Evolutionary conservation across 306 rosid genomes (phyloP), one percentile per base, ranked within the genome.

Genomic region (Leucaena leucocephala): DNA sequence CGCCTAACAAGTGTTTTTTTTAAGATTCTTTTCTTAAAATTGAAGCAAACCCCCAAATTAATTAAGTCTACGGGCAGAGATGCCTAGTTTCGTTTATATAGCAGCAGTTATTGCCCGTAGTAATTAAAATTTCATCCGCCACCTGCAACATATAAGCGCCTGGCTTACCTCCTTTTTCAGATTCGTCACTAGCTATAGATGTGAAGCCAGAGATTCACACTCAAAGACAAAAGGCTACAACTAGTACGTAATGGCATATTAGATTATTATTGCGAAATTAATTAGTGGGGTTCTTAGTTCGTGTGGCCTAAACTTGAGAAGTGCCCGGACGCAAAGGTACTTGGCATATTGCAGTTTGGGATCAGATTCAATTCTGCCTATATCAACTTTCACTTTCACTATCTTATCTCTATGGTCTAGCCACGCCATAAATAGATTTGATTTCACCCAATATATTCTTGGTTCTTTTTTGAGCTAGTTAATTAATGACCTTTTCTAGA

Each of bases 311-410:
- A 54, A 36, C 65, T n/a, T 52, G 73, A 72, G 83, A 48, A 79
- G 64, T 12, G 27, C 57, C 73, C 7, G 38, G 74, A 80, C 74
- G 83, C 59, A 80, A 80, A 80, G 83, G 77, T 68, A 13, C 36
- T 16, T 58, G 71, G 70, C 70, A 78, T 78, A 64, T 38, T 78
- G 48, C 33, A 8, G 15, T 2, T 10, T 49, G 73, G 78, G 83
- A 79, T 79, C 83, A 39, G 83, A 80, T 80, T 80, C 83, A 80
- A 72, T 63, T 80, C 73, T 57, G 12, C 33, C 36, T 3, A 27
- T 27, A 38, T 79, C 78, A 71, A 72, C 78, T 72, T 80, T 72
- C 73, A 39, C 65, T 80, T 57, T 22, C 64, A 22, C 64, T 58
- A 58, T 9, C 36, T 71, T 71, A 48, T 57, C 73, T 71, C 49